Percentiles rank a stretch among this genome's conserved stretches.
Conservation (phyloP, 1,284 basidiomycete genomes). For the Chiua sp. region DNA sequence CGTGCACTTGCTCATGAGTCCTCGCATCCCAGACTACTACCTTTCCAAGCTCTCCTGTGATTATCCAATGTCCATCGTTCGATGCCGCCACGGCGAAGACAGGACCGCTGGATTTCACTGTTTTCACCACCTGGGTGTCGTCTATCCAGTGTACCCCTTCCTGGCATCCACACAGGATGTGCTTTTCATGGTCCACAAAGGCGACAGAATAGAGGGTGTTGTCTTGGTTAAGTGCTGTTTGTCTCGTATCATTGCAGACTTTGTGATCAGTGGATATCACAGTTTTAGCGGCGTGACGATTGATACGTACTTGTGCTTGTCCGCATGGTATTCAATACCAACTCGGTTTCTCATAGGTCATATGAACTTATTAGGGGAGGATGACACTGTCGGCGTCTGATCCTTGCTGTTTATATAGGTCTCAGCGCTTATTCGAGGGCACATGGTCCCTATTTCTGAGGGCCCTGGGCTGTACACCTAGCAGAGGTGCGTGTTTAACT, state of each 20-base stretch:
- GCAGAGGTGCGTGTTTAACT: too few relatives aligned
- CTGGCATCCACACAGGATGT: neutral
- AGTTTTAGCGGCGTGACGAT: neutral
- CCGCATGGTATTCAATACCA: neutral
- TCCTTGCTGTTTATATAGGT: too few relatives aligned
- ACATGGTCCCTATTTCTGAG: too few relatives aligned
- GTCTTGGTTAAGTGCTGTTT: neutral
- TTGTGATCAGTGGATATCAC: neutral
- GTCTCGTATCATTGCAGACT: neutral
- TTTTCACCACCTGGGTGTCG: neutral
- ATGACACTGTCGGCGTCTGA: too few relatives aligned
- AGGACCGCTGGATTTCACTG: neutral
- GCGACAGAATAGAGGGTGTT: neutral
- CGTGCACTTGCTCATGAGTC: neutral
- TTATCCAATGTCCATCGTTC: neutral
- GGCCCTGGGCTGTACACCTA: too few relatives aligned
- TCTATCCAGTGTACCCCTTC: neutral
- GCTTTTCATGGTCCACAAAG: neutral
- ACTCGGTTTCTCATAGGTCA: neutral
- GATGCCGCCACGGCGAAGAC: neutral
- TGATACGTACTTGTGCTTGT: neutral
- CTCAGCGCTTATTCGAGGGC: too few relatives aligned
- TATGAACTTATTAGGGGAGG: neutral
- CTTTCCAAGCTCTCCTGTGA: neutral
- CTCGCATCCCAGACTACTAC: neutral